These are phyloP conservation scores for Hypocreales sp. DNA, from an alignment of 2,329 filamentous ascomycete genomes.

Conservation along the genomic window DNA sequence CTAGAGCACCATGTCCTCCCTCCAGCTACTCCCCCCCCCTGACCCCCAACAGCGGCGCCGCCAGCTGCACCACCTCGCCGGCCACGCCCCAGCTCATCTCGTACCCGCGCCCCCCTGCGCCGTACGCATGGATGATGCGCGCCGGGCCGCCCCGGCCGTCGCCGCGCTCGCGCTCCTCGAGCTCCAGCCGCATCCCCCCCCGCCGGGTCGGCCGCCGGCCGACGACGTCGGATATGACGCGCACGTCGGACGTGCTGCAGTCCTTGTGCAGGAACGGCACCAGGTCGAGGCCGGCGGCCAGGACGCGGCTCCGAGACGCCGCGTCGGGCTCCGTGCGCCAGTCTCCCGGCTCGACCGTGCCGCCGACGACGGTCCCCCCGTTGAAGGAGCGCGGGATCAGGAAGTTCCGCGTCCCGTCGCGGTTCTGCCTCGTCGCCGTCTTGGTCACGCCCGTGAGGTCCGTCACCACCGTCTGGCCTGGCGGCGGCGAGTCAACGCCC, in stretches of 20 bases:
- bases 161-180: conserved; percentile 17
- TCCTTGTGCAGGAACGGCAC: conserved; percentile 11
- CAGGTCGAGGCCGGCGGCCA: conserved; percentile 18
- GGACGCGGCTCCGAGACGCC: conserved; percentile 29
- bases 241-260: conserved; percentile 4
- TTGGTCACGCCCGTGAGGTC: conserved; percentile 16
- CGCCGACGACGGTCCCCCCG: conserved; percentile 49
- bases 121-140: conserved; percentile 35
- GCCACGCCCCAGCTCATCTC: conserved; percentile 45
- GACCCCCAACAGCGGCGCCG: conserved; percentile 2
- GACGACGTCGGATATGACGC: conserved; percentile 25
- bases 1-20: too few relatives aligned
- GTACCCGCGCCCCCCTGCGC: conserved; percentile 40
- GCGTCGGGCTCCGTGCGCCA: conserved; percentile 25
- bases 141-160: neutral
- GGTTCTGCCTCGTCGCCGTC: conserved; percentile 43
- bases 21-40: too few relatives aligned
- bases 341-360: conserved; percentile 42
- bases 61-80: conserved; percentile 22
- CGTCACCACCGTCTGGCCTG: conserved; percentile 21
- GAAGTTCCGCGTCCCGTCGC: conserved; percentile 47
- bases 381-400: conserved; percentile 43
- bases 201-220: conserved; percentile 26
- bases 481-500: too few relatives aligned
- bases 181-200: conserved; percentile 35